Evolutionary conservation across 305 asterid genomes (phyloP).

Genomic region (Rubia balearica): DNA sequence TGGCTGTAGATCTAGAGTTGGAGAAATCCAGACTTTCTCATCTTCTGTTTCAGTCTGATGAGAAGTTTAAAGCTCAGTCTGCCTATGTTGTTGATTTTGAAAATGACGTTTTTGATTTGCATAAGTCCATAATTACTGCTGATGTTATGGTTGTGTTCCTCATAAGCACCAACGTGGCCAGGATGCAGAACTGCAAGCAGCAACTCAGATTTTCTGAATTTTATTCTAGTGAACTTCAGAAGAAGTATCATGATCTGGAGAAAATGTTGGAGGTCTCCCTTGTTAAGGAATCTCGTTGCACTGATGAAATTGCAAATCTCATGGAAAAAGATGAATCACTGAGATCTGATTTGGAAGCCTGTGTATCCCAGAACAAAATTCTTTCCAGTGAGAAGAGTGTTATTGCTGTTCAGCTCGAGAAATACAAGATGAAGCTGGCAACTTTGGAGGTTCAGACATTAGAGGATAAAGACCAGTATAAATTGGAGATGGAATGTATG

Average conservation of each 20-base stretch:
- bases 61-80: conserved; percentile 35
- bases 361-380: conserved; percentile 44
- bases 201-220: conserved; percentile 40
- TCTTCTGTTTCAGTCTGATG: conserved; percentile 44
- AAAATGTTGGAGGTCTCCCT: conserved; percentile 29
- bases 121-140: conserved; percentile 41
- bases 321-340: conserved; percentile 30
- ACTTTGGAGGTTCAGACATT: conserved; percentile 15
- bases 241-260: conserved; percentile 38
- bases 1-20: conserved; percentile 45
- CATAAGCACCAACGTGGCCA: conserved; percentile 38
- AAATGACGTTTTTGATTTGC: conserved; percentile 49
- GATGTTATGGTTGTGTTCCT: conserved; percentile 56
- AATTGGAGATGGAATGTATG: conserved; percentile 37
- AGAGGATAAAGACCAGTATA: conserved; percentile 28
- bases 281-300: conserved; percentile 43
- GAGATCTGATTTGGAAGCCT: conserved; percentile 48
- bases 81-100: conserved; percentile 38
- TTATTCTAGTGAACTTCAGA: conserved; percentile 37
- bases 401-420: conserved; percentile 36
- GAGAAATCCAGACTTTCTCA: conserved; percentile 56
- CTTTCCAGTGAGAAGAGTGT: conserved; percentile 45
- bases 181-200: conserved; percentile 35
- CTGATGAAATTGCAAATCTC: conserved; percentile 42
- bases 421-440: conserved; percentile 35